Base-by-base conservation (phyloP, 139 green algal genomes). In the Picochlorum sp. region DNA sequence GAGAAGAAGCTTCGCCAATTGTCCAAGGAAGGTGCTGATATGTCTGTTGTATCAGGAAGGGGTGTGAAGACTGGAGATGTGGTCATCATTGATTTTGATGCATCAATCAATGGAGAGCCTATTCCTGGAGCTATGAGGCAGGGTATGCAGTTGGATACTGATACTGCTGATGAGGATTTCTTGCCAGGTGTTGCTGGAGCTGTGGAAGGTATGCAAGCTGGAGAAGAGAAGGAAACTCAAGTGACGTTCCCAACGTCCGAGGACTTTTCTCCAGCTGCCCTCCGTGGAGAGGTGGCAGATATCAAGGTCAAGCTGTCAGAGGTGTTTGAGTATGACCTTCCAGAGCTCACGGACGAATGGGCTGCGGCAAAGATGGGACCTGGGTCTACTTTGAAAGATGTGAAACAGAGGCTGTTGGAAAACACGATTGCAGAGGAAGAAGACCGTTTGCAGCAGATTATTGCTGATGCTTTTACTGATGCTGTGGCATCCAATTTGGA, bases 1-100 rank as follows among this genome's bases (percentile, higher is more conserved):
- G 78, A 90, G 44, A 71, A 70, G 57, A 72, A 85, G 28, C 76
- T 92, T 18, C 52, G 68, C 30, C 59, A 74, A 34, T 77, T 82
- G 51, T 72, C 60, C 38, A 88, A 91, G 77, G 58, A 82, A 58
- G 57, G 82, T 58, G 81, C 71, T 16, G 58, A 75, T 56, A 70
- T 85, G 57, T 55, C 63, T 20, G 71, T 92, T 18, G 85, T 81
- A 18, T 63, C 67, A 6, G 81, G 69, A 3, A 57, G 80, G 3
- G 72, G 70, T 9, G 38, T 82, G 59, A 52, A 80, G 60, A 56
- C 14, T 7, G 77, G 77, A 16, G 77, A 83, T 54, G 56, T 81
- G 4, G 74, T 66, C 21, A 67, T 83, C 14, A 50, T 82, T 16
- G 62, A 83, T 58, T 73, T 82, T 63, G 41, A 52, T 13, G 65